Evolutionary conservation across 352 stramenopile species (phyloP), one percentile per base, ranked within the genome.

Genomic region (Halophytophthora polymorphica): DNA sequence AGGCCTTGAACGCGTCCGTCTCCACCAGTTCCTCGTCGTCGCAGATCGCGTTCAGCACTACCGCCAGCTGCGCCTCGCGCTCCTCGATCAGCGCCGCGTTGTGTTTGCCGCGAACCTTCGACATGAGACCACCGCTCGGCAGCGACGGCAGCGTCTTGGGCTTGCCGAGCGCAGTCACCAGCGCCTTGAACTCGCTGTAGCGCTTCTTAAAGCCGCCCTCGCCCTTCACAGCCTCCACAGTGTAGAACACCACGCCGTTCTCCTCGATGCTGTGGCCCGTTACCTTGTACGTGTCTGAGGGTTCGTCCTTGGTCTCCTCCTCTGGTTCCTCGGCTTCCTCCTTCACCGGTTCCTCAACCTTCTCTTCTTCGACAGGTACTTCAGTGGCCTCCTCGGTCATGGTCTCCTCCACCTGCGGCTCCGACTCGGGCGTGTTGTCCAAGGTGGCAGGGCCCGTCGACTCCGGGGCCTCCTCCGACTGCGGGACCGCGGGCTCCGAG

Each of bases 151-250:
- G 53, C 33, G 10, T 49, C 21, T 61, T 61, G 4, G 59, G 56
- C 28, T 49, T 68, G 29, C 56, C 50, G 0, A 90, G 62, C 10
- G 57, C 55, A 10, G 59, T 56, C 47, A 92, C 73, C 8, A 93
- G 62, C 35, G 63, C 51, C 70, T 92, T 92, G 53, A 93, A 93
- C 56, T 92, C 83, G 51, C 80, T 89, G 65, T 74, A 91, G 56
- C 81, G 81, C 60, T 82, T 87, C 61, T 90, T 87, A 42, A 85
- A 61, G 22, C 46, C 44, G 10, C 14, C 50, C 3, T 69, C 57
- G 35, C 63, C 64, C 23, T 85, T 61, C 1, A 44, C 48, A 1
- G 70, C 29, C 45, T 86, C 69, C 28, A 93, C 48, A 8, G 68
- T 54, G 77, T 93, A 93, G 43, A 73, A 86, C 3, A 91, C 83